Evolutionary conservation across 2,329 filamentous ascomycete genomes (phyloP), one percentile per base, ranked within the genome.

Genomic region (Camptophora hylomeconis): DNA sequence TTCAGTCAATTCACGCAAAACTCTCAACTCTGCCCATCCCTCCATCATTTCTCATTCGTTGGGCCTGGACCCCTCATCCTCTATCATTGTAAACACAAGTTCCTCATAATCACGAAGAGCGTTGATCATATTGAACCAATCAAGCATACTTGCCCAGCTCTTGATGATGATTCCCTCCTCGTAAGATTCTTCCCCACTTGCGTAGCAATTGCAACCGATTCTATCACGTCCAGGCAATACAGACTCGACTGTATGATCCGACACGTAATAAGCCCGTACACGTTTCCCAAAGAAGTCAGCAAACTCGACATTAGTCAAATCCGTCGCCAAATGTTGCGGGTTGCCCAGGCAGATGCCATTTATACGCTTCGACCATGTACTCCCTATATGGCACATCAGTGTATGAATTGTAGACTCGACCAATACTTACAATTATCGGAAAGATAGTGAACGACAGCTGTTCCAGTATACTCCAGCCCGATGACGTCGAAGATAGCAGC

Each of bases 131-230:
- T 71, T 55, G 19, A 84, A 58, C 64, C 75, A 84, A 20, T 56
- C 50, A 2, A 82, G 50, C 15, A 80, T 65, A 2, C 57, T 50
- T 8, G 48, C 42, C 38, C 70, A 65, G 0, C 68, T 65, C 7
- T 48, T 50, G 8, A 76, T 58, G 29, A 86, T 63, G 36, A 81
- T 65, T 20, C 61, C 58, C 49, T 92, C 80, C 5, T 57, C 56
- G 44, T 72, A 61, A 18, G 61, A 47, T 1, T 53, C 43, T 37
- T 79, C 71, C 3, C 76, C 76, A 2, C 75, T 68, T n/a, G 76
- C 75, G 51, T 77, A 78, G 37, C 73, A 66, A 4, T 78, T 77
- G 39, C 71, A 78, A 4, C 77, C 76, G 23, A 67, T 58, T 7
- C 67, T 65, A 2, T 59, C 46, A 2, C 67, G 57, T 1, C 67